Evolutionary conservation across 2,329 filamentous ascomycete species (phyloP), one percentile per base, ranked within the genome.

Genomic region (Stemphylium vesicarium): DNA sequence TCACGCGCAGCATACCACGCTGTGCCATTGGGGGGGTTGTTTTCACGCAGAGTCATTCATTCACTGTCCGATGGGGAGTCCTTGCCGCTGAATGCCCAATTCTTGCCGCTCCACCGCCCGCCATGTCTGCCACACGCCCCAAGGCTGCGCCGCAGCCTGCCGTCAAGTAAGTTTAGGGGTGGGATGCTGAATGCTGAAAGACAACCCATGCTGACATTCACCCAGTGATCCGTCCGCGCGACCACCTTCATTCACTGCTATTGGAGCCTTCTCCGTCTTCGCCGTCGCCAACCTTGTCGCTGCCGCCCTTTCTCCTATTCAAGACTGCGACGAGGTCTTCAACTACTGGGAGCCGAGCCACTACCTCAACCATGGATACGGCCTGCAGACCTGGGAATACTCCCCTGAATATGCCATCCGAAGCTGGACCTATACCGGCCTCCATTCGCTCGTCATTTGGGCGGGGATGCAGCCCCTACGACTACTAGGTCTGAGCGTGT

Each of bases 291-390:
- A 92, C 71, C 63, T 89, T 15, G 68, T 94, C 18, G 90, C 94
- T 6, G 95, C 94, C 10, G 70, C 89, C 29, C 94, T 88, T 73
- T 88, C 92, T 2, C 95, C 95, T 0, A 96, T 99, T 62, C 93
- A 97, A 75, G 95, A 99, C 77, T 99, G 95, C 74, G 95, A 99
- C 69, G 95, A 99, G 80, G 94, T 94, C 10, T 99, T 96, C 84
- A 99, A 99, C 75, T 99, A 96, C 81, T 99, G 94, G 92, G 95
- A 99, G 70, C 94, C 95, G 0, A 87, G 93, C 0, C 95, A 99
- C 77, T 99, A 97, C 76, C 84, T 99, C 24, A 89, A 87, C 55
- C 92, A 97, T 80, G 91, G 91, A 66, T 94, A 96, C 71, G 95
- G 94, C 35, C 82, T 97, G 45, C 93, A 99, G 79, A 99, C 95